A percentile compares a stretch with the other conserved stretches of the same genome.
phyloP scores from a whole-genome alignment of 352 stramenopile genomes.

The Globisporangium abappressorium region DNA sequence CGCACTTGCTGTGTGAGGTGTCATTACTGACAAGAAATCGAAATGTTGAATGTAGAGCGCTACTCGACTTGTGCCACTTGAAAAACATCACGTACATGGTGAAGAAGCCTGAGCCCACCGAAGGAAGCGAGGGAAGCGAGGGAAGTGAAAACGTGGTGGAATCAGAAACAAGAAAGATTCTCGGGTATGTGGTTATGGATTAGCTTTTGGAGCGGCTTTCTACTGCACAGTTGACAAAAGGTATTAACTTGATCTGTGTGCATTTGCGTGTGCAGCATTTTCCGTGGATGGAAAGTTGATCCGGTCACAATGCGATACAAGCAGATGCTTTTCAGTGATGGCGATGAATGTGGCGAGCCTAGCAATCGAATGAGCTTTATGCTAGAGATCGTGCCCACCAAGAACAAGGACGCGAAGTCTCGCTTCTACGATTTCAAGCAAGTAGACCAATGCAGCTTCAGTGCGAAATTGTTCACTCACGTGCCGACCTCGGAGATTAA shows the following conservation, averaged over 20 bases:
- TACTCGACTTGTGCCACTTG: slow-evolving; percentile 60
- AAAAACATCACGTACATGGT: slow-evolving; percentile 57
- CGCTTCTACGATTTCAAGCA: slow-evolving; percentile 57
- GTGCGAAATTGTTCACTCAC: slow-evolving; percentile 43
- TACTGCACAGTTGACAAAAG: neutral
- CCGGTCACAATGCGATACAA: slow-evolving; percentile 78
- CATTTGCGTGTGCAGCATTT: slow-evolving; percentile 42
- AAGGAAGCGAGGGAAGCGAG: slow-evolving; percentile 2
- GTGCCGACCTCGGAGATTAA: slow-evolving; percentile 39
- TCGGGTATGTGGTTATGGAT: slow-evolving; percentile 31
- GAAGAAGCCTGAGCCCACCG: slow-evolving; percentile 18
- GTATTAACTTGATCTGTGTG: slow-evolving; percentile 4
- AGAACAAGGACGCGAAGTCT: slow-evolving; percentile 31
- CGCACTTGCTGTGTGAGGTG: neutral
- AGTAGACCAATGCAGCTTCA: slow-evolving; percentile 54
- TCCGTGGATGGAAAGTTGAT: slow-evolving; percentile 75
- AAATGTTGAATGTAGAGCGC: slow-evolving; percentile 26
- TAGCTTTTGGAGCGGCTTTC: neutral
- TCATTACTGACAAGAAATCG: neutral
- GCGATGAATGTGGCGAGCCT: slow-evolving; percentile 53
- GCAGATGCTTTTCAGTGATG: slow-evolving; percentile 74
- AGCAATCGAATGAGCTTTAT: slow-evolving; percentile 39
- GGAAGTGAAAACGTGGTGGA: neutral
- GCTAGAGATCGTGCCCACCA: slow-evolving; percentile 54
- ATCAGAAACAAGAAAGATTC: slow-evolving; percentile 37